Evolutionary conservation across 1,139 yeast genomes (phyloP).

Genomic region (Yamadazyma kanchanaburiensis): DNA sequence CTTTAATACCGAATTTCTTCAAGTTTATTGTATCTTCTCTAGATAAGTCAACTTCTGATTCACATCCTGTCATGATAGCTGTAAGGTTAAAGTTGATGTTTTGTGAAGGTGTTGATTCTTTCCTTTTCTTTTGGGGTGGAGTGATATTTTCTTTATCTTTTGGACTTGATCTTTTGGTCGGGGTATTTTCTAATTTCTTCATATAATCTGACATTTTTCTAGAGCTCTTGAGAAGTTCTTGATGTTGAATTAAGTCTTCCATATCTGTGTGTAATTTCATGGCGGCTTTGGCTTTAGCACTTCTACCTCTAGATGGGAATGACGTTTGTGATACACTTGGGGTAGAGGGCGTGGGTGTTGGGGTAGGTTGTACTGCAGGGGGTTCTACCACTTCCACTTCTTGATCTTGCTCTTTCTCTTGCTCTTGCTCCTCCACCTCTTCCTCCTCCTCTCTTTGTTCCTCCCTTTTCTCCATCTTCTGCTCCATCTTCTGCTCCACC

Average conservation of each 20-base stretch:
- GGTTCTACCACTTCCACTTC: not conserved
- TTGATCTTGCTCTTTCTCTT: not conserved
- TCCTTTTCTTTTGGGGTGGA: constrained; percentile 1
- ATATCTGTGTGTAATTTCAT: constrained; percentile 65
- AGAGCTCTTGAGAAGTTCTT: constrained; percentile 40
- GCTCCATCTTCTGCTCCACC: constrained; percentile 8
- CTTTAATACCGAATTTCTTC: constrained; percentile 35
- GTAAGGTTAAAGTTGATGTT: constrained; percentile 13
- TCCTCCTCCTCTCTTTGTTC: not conserved
- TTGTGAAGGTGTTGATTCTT: not conserved
- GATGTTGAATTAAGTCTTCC: constrained; percentile 61
- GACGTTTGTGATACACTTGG: not conserved
- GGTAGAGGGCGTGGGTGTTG: not conserved
- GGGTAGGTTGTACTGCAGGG: constrained; percentile 1
- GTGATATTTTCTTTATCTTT: constrained; percentile 15
- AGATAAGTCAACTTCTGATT: constrained; percentile 35
- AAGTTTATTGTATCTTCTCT: constrained; percentile 30
- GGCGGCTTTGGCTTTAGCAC: constrained; percentile 68
- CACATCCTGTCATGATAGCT: constrained; percentile 67
- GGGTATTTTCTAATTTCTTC: constrained; percentile 27
- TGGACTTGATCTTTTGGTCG: constrained; percentile 5
- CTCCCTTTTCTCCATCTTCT: constrained; percentile 4
- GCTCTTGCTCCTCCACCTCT: not conserved
- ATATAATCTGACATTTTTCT: constrained; percentile 35
- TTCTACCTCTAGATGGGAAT: constrained; percentile 26